phyloP scores from a whole-genome alignment of 306 rosid genomes.

The Casuarina equisetifolia region DNA sequence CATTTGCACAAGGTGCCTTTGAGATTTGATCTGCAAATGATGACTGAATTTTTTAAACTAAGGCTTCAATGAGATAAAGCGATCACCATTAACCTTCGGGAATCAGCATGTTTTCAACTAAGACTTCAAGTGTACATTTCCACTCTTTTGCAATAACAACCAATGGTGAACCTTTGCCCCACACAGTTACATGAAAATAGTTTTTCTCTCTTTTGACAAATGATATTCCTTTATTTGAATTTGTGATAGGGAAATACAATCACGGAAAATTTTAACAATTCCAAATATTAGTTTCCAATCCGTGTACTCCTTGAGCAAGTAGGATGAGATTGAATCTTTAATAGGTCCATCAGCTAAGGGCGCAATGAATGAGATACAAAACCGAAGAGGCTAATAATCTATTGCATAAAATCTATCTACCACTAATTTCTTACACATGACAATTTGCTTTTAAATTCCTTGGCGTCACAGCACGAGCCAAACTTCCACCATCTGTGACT shows the following conservation, averaged over 20 bases:
- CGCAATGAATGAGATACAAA: not conserved
- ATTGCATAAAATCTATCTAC: not conserved
- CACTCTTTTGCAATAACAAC: no score
- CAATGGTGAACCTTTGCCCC: not conserved
- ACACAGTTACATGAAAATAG: not conserved
- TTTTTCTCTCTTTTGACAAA: not conserved
- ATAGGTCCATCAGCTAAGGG: not conserved
- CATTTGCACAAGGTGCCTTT: no score
- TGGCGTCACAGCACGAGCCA: constrained; percentile 8
- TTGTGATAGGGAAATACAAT: not conserved
- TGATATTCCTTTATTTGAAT: not conserved
- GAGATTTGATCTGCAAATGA: no score
- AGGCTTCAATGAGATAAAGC: no score
- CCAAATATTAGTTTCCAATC: not conserved
- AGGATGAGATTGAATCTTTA: not conserved
- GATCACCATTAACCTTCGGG: no score
- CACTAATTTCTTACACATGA: constrained; percentile 23
- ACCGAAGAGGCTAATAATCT: not conserved
- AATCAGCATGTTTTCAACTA: no score
- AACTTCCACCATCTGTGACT: constrained; percentile 10
- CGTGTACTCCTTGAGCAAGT: not conserved
- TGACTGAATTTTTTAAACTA: no score
- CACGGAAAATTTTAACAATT: not conserved
- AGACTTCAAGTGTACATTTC: no score
- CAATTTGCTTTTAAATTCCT: constrained; percentile 17